These are phyloP conservation scores for Phytophthora aleatoria DNA, from an alignment of 352 stramenopile genomes.

Conservation along the genomic window DNA sequence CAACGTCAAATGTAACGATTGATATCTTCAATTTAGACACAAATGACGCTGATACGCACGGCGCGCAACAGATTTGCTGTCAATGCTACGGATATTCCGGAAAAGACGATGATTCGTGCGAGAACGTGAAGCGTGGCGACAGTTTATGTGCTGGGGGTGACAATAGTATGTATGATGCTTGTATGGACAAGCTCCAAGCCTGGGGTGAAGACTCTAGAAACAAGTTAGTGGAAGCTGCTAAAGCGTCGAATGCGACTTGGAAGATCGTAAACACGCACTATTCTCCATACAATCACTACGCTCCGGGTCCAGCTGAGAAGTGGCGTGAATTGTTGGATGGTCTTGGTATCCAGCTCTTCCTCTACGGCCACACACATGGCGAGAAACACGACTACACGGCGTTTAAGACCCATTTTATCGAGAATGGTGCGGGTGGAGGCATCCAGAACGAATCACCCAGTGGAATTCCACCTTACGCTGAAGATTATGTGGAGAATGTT, in stretches of 20 bases:
- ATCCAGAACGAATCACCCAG: slow-evolving; percentile 77
- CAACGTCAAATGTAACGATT: slow-evolving; percentile 63
- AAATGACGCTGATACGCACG: slow-evolving; percentile 72
- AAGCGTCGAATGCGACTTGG: slow-evolving; percentile 72
- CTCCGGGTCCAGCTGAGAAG: slow-evolving; percentile 44
- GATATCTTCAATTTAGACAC: slow-evolving; percentile 90
- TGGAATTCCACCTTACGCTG: slow-evolving; percentile 60
- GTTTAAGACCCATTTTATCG: slow-evolving; percentile 77
- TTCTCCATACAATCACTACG: slow-evolving; percentile 81
- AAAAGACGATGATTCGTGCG: slow-evolving; percentile 55
- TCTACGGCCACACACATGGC: slow-evolving; percentile 76
- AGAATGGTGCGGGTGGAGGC: slow-evolving; percentile 75
- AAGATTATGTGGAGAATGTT: slow-evolving; percentile 67
- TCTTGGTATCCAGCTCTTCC: slow-evolving; percentile 63
- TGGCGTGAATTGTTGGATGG: slow-evolving; percentile 64
- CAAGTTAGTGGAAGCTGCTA: slow-evolving; percentile 55
- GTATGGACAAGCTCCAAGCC: slow-evolving; percentile 61
- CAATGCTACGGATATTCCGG: slow-evolving; percentile 81
- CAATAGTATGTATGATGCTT: slow-evolving; percentile 70
- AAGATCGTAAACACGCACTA: slow-evolving; percentile 90
- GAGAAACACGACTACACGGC: slow-evolving; percentile 75
- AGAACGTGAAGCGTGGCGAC: slow-evolving; percentile 57
- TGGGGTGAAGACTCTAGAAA: slow-evolving; percentile 68
- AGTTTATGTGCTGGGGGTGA: slow-evolving; percentile 56
- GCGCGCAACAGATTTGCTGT: slow-evolving; percentile 75